Base-by-base conservation (phyloP, 1,284 basidiomycete species). In the Cutaneotrichosporon sp. region DNA sequence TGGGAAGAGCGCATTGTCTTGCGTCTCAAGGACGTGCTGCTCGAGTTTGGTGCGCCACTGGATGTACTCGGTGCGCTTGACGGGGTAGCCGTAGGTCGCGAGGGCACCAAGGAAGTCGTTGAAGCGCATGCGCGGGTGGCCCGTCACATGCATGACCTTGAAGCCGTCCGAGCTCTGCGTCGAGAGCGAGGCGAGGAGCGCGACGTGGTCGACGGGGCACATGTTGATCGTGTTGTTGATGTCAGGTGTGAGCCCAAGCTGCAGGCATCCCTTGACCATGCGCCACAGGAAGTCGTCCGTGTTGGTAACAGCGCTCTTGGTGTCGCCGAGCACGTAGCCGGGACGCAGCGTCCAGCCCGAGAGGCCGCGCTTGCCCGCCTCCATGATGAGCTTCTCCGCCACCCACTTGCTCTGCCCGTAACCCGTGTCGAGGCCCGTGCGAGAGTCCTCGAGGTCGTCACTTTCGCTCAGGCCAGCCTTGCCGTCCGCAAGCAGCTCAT, bases 361-460 rank as follows among this genome's bases (percentile, higher is more conserved):
- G 66, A 99, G 81, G 0, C 97, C 97, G 53, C 92, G 85, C 71
- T 85, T 86, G 5, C 91, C 92, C 13, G 94, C 95, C 73, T 95
- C 92, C 77, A 95, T 90, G 50, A 98, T 82, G 14, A 99, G 82
- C 78, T 93, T 95, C 81, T 99, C 97, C 0, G 93, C 91, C 0
- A 99, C 97, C 96, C 96, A 99, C 82, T 99, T 99, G 62, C 88
- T 90, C 82, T 99, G 96, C 5, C 96, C 94, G 80, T 99, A 99
- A 0, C 97, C 97, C 0, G 90, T 91, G 76, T 90, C 90, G 61
- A 99, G 84, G 1, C 87, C 84, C 0, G 77, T 81, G 63, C 87
- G 85, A 1, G 93, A 91, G 26, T 90, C 94, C 72, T 96, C 91
- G n/a, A 99, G 86, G 72, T 95, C 87, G 73, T 99, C 97, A 46